Evolutionary conservation across 768 basidiomycete species (phyloP).

Genomic region (Suillus occidentalis): DNA sequence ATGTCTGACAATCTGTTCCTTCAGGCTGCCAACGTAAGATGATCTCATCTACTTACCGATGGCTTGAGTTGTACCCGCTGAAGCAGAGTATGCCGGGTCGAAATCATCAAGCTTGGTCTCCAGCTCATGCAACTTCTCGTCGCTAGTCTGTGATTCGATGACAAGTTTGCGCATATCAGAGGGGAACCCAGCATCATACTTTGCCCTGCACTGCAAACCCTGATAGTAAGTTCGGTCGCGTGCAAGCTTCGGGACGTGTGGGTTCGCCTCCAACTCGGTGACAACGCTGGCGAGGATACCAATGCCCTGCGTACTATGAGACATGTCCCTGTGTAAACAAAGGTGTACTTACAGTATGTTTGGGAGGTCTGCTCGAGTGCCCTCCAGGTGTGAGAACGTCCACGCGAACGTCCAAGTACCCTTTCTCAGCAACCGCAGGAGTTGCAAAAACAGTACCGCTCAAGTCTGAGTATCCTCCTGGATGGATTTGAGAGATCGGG

Average conservation of each 20-base stretch:
- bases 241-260: constrained; percentile 34
- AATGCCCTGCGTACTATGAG: constrained; percentile 35
- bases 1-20: constrained; percentile 40
- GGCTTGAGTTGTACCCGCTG: constrained; percentile 29
- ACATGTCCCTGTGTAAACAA: neutral
- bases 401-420: constrained; percentile 42
- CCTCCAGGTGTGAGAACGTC: constrained; percentile 49
- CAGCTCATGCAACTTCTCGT: constrained; percentile 20
- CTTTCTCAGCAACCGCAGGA: constrained; percentile 40
- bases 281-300: constrained; percentile 52
- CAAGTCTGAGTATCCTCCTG: constrained; percentile 30
- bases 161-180: constrained; percentile 19
- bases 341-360: constrained; percentile 44
- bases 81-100: constrained; percentile 19
- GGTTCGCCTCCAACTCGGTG: constrained; percentile 46
- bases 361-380: constrained; percentile 53
- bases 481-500: neutral
- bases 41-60: constrained; percentile 28
- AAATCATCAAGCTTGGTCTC: constrained; percentile 20
- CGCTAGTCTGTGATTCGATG: constrained; percentile 21
- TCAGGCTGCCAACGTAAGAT: constrained; percentile 23
- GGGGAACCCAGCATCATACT: constrained; percentile 38
- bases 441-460: constrained; percentile 33
- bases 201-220: constrained; percentile 42
- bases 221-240: constrained; percentile 28